Evolutionary conservation across 2,329 filamentous ascomycete genomes (phyloP).

Genomic region (Xylariaceae sp.): DNA sequence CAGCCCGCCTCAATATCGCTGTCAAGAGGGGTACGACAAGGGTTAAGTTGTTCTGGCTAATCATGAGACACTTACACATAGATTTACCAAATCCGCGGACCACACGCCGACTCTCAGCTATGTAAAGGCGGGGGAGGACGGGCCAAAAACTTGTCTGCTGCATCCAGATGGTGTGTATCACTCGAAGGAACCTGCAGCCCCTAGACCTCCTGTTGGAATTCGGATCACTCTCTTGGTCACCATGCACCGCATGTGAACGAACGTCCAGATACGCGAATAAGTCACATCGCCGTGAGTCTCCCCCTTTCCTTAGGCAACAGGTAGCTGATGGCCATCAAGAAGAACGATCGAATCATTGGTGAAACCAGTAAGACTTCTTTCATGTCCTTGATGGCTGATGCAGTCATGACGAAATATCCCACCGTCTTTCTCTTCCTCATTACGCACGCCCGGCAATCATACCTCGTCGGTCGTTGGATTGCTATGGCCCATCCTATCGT

Average conservation of each 20-base stretch:
- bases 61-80: constrained; percentile 5
- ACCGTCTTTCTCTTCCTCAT: not conserved
- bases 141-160: constrained; percentile 11
- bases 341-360: not conserved
- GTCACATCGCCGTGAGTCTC: constrained; percentile 7
- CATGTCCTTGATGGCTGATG: not conserved
- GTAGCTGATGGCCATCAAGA: not conserved
- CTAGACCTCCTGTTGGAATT: not conserved
- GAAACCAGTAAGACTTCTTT: not conserved
- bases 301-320: constrained; percentile 12
- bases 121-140: constrained; percentile 17
- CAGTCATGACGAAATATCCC: not conserved
- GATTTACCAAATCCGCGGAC: not conserved
- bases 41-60: not conserved
- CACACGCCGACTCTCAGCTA: constrained; percentile 9
- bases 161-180: constrained; percentile 17
- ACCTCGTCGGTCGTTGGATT: constrained; percentile 11
- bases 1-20: not conserved
- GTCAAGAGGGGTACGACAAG: not conserved
- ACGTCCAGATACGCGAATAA: constrained; percentile 7
- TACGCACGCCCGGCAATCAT: not conserved
- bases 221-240: not conserved
- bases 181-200: constrained; percentile 15
- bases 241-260: constrained; percentile 10
- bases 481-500: constrained; percentile 40